Evolutionary conservation across 352 stramenopile species (phyloP).

Genomic region (Blastocystis sp.): DNA sequence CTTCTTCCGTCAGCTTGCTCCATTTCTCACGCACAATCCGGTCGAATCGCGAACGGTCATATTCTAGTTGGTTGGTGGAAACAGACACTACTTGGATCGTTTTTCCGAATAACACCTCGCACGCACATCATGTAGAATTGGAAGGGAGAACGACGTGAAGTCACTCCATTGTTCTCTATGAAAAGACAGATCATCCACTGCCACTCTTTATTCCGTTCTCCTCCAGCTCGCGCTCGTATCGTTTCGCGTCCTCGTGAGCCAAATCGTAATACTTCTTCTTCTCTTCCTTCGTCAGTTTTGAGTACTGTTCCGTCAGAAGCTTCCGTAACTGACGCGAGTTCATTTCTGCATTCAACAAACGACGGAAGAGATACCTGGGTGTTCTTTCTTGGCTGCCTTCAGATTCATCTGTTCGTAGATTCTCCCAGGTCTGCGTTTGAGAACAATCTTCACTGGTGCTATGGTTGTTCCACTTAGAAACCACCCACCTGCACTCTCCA

Average conservation of each 20-base stretch:
- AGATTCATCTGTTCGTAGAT: neutral
- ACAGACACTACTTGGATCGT: neutral
- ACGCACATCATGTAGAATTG: neutral
- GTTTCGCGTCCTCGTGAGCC: neutral
- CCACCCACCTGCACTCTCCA: no score
- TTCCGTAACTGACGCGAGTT: neutral
- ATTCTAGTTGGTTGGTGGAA: neutral
- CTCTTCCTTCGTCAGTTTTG: neutral
- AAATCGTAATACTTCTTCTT: neutral
- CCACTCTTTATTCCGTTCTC: neutral
- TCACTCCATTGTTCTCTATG: neutral
- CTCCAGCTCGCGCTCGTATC: neutral
- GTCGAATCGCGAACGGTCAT: neutral
- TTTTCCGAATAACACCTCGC: neutral
- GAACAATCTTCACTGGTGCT: neutral
- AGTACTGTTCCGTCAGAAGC: neutral
- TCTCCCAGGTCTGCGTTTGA: neutral
- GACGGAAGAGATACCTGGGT: neutral
- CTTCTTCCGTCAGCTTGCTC: constrained; percentile 43
- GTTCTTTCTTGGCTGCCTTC: neutral
- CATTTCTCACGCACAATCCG: constrained; percentile 52
- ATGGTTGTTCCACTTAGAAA: no score
- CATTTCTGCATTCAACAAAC: neutral
- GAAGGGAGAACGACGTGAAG: neutral
- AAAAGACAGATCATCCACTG: neutral